phyloP scores from a whole-genome alignment of 106 monocot species.

The Dioscorea zingiberensis region DNA sequence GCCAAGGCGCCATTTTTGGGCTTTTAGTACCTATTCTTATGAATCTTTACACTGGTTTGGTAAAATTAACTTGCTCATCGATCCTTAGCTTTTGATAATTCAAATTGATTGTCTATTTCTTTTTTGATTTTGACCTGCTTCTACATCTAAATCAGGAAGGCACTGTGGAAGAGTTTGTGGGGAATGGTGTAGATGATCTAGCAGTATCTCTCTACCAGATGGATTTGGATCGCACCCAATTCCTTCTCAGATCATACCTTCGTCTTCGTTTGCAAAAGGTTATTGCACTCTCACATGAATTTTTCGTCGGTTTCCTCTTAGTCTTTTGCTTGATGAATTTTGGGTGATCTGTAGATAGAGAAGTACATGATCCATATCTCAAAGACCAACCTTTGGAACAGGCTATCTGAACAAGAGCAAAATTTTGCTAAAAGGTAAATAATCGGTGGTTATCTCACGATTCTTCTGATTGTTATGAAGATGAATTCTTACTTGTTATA shows the following conservation, averaged over 20 bases:
- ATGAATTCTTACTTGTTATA: background rate
- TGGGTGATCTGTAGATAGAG: slow-evolving; percentile 48
- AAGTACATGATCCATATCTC: slow-evolving; percentile 75
- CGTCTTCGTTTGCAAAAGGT: slow-evolving; percentile 86
- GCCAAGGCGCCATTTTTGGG: too few relatives aligned
- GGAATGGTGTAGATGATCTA: slow-evolving; percentile 58
- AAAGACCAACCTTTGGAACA: slow-evolving; percentile 57
- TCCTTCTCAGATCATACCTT: slow-evolving; percentile 88
- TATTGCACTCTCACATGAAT: background rate
- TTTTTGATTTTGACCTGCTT: background rate
- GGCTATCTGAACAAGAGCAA: slow-evolving; percentile 78
- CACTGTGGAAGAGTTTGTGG: slow-evolving; percentile 60
- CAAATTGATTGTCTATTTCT: background rate
- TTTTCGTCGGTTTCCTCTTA: background rate
- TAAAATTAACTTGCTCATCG: background rate
- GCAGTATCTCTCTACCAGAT: slow-evolving; percentile 86
- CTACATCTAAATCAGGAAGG: slow-evolving; percentile 51
- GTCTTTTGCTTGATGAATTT: background rate
- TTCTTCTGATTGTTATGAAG: background rate
- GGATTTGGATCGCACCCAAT: slow-evolving; percentile 79
- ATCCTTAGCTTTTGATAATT: background rate
- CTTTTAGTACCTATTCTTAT: too few relatives aligned
- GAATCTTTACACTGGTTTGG: too few relatives aligned
- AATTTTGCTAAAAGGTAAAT: slow-evolving; percentile 58
- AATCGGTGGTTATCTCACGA: background rate